Conservation (phyloP, 257 asterid genomes). For the Penstemon barbatus region DNA sequence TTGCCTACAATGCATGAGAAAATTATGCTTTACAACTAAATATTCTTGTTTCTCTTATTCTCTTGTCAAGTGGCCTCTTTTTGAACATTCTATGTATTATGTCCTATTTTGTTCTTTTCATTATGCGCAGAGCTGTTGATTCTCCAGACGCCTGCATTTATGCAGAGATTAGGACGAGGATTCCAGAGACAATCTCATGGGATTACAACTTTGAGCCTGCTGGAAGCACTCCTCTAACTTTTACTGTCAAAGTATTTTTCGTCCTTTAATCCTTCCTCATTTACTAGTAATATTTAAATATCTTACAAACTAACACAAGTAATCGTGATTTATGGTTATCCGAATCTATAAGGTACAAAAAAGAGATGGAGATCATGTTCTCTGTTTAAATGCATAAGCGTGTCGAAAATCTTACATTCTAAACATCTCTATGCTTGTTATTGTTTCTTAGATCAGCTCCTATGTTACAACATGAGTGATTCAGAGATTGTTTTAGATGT, state of each 20-base stretch:
- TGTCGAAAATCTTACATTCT: background rate
- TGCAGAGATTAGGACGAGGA: slow-evolving; percentile 90
- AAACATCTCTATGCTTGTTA: background rate
- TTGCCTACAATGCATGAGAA: background rate
- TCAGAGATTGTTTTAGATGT: background rate
- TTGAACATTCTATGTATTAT: background rate
- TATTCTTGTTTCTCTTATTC: background rate
- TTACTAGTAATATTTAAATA: slow-evolving; percentile 7
- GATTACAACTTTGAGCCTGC: slow-evolving; percentile 96
- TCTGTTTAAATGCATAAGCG: background rate
- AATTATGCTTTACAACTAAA: background rate
- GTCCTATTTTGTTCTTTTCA: slow-evolving; percentile 18
- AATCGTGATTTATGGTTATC: background rate
- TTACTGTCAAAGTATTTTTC: slow-evolving; percentile 77
- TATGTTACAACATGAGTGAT: background rate
- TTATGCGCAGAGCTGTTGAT: slow-evolving; percentile 70
- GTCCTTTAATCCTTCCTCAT: slow-evolving; percentile 13
- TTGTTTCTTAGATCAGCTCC: background rate
- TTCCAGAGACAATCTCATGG: slow-evolving; percentile 95
- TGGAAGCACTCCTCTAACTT: slow-evolving; percentile 83
- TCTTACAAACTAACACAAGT: background rate
- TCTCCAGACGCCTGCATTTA: slow-evolving; percentile 74
- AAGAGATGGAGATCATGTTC: background rate
- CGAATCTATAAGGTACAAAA: background rate
- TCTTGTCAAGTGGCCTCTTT: slow-evolving; percentile 15